phyloP scores from a whole-genome alignment of 768 basidiomycete species.

The Lentinula detonsa region DNA sequence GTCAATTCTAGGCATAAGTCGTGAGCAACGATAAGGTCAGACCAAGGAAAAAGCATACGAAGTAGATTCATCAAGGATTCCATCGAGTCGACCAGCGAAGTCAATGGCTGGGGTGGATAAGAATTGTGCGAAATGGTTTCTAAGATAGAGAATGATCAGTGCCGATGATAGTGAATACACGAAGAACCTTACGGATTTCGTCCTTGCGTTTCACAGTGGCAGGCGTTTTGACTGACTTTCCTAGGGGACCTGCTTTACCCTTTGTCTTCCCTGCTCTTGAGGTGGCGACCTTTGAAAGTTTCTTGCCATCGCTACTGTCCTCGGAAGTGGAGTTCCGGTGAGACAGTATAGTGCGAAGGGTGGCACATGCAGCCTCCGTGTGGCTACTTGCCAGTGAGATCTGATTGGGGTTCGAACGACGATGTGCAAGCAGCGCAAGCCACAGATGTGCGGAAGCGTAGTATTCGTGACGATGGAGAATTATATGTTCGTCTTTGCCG shows the following conservation, averaged over 20 bases:
- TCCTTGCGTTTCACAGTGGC: conserved; percentile 38
- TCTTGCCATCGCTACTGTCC: neutral
- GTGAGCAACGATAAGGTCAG: neutral
- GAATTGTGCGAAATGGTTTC: neutral
- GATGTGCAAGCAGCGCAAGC: conserved; percentile 68
- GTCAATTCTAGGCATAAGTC: conserved; percentile 39
- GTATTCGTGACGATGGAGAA: conserved; percentile 38
- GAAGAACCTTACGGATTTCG: conserved; percentile 19
- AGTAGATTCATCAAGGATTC: neutral
- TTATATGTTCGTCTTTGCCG: conserved; percentile 27
- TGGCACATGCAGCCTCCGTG: conserved; percentile 44
- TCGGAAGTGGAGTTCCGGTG: conserved; percentile 21
- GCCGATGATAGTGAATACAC: neutral
- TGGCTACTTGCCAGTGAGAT: conserved; percentile 41
- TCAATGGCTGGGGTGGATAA: neutral
- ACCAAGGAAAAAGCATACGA: neutral
- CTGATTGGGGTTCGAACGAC: conserved; percentile 37
- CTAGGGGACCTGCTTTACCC: neutral
- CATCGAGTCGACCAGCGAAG: neutral
- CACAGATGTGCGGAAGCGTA: conserved; percentile 55
- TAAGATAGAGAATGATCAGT: neutral
- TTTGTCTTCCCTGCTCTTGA: conserved; percentile 11
- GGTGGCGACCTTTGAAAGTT: conserved; percentile 9
- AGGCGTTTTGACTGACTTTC: conserved; percentile 18
- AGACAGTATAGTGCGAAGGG: conserved; percentile 34